Conservation (phyloP, 345 rosid species). For the Euclidium syriacum region DNA sequence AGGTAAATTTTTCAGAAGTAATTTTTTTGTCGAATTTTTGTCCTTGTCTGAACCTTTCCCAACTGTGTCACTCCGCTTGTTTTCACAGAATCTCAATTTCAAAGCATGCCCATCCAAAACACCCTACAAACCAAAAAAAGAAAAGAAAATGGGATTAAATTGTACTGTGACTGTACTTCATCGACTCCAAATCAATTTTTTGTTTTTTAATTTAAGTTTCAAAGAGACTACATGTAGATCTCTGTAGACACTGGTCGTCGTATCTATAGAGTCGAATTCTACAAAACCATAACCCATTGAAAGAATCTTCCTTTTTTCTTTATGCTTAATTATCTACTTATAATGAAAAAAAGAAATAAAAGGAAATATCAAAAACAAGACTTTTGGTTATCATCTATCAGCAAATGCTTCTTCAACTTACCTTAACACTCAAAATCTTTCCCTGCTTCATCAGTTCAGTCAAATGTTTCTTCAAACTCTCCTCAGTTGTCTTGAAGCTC, state of each 20-base stretch:
- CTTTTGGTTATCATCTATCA: neutral
- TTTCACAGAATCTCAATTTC: conserved; percentile 69
- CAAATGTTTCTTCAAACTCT: conserved; percentile 67
- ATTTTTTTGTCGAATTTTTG: conserved; percentile 64
- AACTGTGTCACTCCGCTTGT: conserved; percentile 58
- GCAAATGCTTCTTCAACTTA: conserved; percentile 40
- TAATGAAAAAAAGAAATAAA: no score
- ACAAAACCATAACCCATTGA: conserved; percentile 93
- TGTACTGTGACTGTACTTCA: conserved; percentile 1
- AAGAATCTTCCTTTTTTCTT: conserved; percentile 69
- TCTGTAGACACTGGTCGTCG: conserved; percentile 54
- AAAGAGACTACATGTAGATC: conserved; percentile 67
- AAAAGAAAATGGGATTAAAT: no score
- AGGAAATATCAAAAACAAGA: conserved; percentile 4
- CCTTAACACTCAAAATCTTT: conserved; percentile 73
- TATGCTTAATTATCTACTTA: conserved; percentile 73
- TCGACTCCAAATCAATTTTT: neutral
- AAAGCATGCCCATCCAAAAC: conserved; percentile 93
- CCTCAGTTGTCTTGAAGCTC: conserved; percentile 89
- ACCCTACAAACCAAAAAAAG: conserved; percentile 47
- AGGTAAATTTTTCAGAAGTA: conserved; percentile 83
- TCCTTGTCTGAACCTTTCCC: conserved; percentile 53
- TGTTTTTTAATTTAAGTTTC: no score
- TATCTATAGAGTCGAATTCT: conserved; percentile 80
- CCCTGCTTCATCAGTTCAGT: conserved; percentile 59